These are phyloP conservation scores for Didymellaceae sp. DNA, from an alignment of 2,329 filamentous ascomycete species.

Conservation along the genomic window DNA sequence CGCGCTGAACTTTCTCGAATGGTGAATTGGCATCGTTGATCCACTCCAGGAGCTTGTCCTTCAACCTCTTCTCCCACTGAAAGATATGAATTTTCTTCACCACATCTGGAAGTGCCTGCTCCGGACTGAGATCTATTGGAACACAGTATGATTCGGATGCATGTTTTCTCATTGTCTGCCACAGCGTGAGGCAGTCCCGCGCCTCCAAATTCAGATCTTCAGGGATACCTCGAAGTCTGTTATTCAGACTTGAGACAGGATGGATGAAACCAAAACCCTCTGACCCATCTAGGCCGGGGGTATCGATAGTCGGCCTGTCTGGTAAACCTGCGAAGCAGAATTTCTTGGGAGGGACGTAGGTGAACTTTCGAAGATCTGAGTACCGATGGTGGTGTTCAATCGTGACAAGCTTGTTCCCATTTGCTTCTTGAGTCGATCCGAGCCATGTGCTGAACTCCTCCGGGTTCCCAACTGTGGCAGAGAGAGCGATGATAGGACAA, in stretches of 20 bases:
- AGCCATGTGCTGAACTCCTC: constrained; percentile 74
- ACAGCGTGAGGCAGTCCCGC: constrained; percentile 71
- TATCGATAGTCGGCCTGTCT: no score
- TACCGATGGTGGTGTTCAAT: constrained; percentile 73
- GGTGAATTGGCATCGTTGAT: constrained; percentile 63
- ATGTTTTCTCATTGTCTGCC: constrained; percentile 67
- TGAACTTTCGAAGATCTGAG: constrained; percentile 78
- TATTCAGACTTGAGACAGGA: constrained; percentile 68
- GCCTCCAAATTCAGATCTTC: constrained; percentile 73
- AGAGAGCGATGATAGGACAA: constrained; percentile 79
- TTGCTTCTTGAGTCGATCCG: constrained; percentile 65
- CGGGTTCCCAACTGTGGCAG: constrained; percentile 80
- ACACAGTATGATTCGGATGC: constrained; percentile 61
- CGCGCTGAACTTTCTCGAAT: constrained; percentile 58
- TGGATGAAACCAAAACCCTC: constrained; percentile 67
- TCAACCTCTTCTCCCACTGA: constrained; percentile 68
- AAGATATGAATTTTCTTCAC: constrained; percentile 71
- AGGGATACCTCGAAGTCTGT: constrained; percentile 67
- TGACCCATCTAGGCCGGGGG: constrained; percentile 57
- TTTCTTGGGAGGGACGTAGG: constrained; percentile 62
- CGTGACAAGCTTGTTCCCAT: constrained; percentile 70
- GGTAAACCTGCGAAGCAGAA: constrained; percentile 38
- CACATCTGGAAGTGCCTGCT: constrained; percentile 57
- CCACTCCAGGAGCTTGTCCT: constrained; percentile 65
- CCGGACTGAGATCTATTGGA: constrained; percentile 58